Evolutionary conservation across 2,329 filamentous ascomycete species (phyloP).

Genomic region (Cladobotryum protrusum): DNA sequence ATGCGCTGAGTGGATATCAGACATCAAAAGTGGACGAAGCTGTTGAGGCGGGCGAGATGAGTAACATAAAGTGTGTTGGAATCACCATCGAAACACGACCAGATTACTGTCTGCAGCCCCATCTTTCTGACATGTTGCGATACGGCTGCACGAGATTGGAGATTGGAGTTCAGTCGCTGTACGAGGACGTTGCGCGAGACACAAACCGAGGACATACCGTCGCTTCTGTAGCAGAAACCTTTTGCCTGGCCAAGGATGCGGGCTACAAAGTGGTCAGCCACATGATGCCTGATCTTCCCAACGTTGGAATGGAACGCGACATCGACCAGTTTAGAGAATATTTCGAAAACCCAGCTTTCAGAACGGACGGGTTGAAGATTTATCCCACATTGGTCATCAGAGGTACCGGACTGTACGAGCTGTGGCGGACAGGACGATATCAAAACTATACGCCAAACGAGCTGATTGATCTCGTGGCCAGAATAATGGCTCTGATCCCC

Average conservation of each 20-base stretch:
- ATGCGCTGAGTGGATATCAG: constrained; percentile 92
- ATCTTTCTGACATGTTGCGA: constrained; percentile 91
- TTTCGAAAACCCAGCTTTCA: constrained; percentile 92
- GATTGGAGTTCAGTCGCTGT: constrained; percentile 91
- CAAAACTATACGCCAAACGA: constrained; percentile 99
- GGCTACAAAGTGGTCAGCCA: constrained; percentile 98
- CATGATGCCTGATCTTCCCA: constrained; percentile 99
- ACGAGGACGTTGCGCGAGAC: constrained; percentile 97
- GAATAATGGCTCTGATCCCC: constrained; percentile 90
- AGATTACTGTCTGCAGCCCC: constrained; percentile 94
- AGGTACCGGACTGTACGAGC: constrained; percentile 90
- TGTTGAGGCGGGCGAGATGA: constrained; percentile 90
- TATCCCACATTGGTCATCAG: constrained; percentile 97
- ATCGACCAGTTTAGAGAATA: constrained; percentile 96
- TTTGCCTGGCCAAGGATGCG: constrained; percentile 93
- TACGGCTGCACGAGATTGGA: constrained; percentile 95
- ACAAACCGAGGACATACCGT: constrained; percentile 97
- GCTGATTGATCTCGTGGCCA: constrained; percentile 87
- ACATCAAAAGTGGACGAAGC: constrained; percentile 93
- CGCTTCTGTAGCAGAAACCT: constrained; percentile 90
- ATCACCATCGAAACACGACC: constrained; percentile 98
- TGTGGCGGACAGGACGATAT: constrained; percentile 95
- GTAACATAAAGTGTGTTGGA: constrained; percentile 93
- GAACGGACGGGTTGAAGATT: constrained; percentile 95
- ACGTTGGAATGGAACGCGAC: constrained; percentile 97